phyloP scores from a whole-genome alignment of 768 basidiomycete species.

The Astraeus odoratus region DNA sequence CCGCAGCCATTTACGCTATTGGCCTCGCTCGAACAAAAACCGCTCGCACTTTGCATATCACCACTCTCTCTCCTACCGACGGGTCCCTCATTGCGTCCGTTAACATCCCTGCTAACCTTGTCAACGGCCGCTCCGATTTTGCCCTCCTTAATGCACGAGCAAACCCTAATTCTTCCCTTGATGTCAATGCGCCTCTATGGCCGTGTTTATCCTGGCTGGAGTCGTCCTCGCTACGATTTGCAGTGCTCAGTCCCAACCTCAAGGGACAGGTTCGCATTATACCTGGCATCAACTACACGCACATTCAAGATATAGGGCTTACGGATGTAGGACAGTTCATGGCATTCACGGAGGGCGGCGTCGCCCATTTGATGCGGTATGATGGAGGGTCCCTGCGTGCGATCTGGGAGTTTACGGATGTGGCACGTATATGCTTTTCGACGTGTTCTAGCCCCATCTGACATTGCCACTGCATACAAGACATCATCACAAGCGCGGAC shows the following conservation, averaged over 20 bases:
- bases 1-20: slow-evolving; percentile 47
- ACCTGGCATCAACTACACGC: slow-evolving; percentile 40
- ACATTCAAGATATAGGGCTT: slow-evolving; percentile 58
- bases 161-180: slow-evolving; percentile 1
- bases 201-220: slow-evolving; percentile 38
- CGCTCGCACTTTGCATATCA: slow-evolving; percentile 62
- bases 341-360: slow-evolving; percentile 48
- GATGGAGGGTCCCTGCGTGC: slow-evolving; percentile 36
- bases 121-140: slow-evolving; percentile 29
- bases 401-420: slow-evolving; percentile 51
- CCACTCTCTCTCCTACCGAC: slow-evolving; percentile 47
- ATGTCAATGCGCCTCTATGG: slow-evolving; percentile 1
- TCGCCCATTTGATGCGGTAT: slow-evolving; percentile 48
- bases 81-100: slow-evolving; percentile 44
- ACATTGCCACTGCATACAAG: slow-evolving; percentile 22
- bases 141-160: slow-evolving; percentile 26
- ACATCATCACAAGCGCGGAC: slow-evolving; percentile 35
- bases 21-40: slow-evolving; percentile 38
- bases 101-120: slow-evolving; percentile 48
- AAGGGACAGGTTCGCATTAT: slow-evolving; percentile 38
- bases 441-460: slow-evolving; percentile 13
- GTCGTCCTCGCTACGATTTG: slow-evolving; percentile 39
- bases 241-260: slow-evolving; percentile 46
- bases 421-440: slow-evolving; percentile 29
- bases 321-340: slow-evolving; percentile 52